A percentile compares a stretch with the other conserved stretches of the same genome.
Conservation (phyloP, 805 yeast genomes). For the Candida saitoana region DNA sequence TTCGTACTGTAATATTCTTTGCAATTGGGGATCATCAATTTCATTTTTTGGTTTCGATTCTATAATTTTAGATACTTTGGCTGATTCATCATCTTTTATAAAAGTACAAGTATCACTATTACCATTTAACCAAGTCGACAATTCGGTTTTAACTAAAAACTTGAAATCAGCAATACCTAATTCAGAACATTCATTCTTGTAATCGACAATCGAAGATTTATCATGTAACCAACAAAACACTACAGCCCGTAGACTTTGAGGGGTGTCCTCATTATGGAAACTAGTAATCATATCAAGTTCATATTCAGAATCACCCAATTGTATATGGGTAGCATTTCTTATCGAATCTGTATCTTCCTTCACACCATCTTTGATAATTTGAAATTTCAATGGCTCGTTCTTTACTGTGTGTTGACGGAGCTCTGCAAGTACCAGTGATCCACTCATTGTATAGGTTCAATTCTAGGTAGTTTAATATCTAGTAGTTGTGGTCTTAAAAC, state of each 20-base stretch:
- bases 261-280: slow-evolving; percentile 48
- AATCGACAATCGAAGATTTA: slow-evolving; percentile 75
- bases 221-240: slow-evolving; percentile 75
- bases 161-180: slow-evolving; percentile 65
- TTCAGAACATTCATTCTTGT: slow-evolving; percentile 67
- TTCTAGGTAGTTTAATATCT: not conserved
- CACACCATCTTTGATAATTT: slow-evolving; percentile 8
- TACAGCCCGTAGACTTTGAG: slow-evolving; percentile 55
- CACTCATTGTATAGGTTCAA: slow-evolving; percentile 12
- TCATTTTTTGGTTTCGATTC: slow-evolving; percentile 14
- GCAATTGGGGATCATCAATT: slow-evolving; percentile 47
- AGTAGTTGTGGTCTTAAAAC: too few relatives aligned
- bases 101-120: slow-evolving; percentile 55
- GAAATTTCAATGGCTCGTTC: slow-evolving; percentile 20
- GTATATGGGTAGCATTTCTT: slow-evolving; percentile 33
- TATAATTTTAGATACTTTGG: slow-evolving; percentile 14
- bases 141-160: slow-evolving; percentile 80
- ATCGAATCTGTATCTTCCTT: slow-evolving; percentile 20
- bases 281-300: slow-evolving; percentile 48
- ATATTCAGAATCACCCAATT: slow-evolving; percentile 23
- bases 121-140: slow-evolving; percentile 78
- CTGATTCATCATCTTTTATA: slow-evolving; percentile 24
- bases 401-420: slow-evolving; percentile 25
- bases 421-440: slow-evolving; percentile 18
- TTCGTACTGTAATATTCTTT: slow-evolving; percentile 44